Conservation (phyloP, 2,329 filamentous ascomycete genomes). For the Ilyonectria mors-panacis region DNA sequence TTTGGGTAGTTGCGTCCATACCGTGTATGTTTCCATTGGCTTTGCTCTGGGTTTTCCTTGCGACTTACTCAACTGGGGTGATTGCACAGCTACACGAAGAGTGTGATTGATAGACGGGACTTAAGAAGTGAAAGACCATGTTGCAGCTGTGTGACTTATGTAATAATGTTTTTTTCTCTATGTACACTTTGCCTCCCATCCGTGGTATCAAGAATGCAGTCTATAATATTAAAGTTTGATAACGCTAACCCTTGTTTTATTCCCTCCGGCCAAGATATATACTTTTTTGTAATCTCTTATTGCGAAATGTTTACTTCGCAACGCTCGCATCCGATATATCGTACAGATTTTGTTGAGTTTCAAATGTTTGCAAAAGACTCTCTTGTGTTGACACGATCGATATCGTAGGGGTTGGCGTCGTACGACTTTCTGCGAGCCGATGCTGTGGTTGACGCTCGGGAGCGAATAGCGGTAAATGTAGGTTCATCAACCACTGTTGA, state of each 20-base stretch:
- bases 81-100: too few relatives aligned
- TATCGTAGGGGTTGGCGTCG: slow-evolving; percentile 9
- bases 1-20: too few relatives aligned
- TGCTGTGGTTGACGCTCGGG: neutral
- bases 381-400: slow-evolving; percentile 7
- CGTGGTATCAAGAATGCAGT: neutral
- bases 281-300: too few relatives aligned
- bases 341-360: neutral
- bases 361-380: neutral
- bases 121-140: too few relatives aligned
- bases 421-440: neutral
- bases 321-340: neutral
- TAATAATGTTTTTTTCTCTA: neutral
- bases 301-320: neutral
- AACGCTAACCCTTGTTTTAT: neutral
- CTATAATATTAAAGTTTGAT: neutral
- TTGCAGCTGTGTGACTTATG: neutral
- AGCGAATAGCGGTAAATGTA: neutral
- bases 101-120: too few relatives aligned
- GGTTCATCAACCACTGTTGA: slow-evolving; percentile 4
- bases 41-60: too few relatives aligned
- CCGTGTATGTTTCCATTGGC: too few relatives aligned
- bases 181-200: neutral
- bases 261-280: neutral
- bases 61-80: too few relatives aligned